Evolutionary conservation across 2,329 filamentous ascomycete genomes (phyloP).

Genomic region (Akanthomyces dipterigenus): DNA sequence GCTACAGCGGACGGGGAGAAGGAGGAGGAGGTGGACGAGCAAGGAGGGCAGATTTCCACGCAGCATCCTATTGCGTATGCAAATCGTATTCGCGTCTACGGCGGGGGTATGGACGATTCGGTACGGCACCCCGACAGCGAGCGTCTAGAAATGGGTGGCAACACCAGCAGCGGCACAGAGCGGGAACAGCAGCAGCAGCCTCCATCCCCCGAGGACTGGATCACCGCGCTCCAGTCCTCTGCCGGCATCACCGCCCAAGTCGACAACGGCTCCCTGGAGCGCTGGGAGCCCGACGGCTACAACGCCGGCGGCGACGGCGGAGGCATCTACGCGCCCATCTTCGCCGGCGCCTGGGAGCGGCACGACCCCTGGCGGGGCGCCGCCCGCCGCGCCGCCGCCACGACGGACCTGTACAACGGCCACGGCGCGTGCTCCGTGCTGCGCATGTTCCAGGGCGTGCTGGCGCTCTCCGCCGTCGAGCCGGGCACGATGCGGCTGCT

Average conservation of each 20-base stretch:
- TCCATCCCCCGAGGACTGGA: conserved; percentile 28
- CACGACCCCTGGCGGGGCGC: conserved; percentile 50
- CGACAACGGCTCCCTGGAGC: conserved; percentile 64
- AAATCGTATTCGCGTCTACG: conserved; percentile 60
- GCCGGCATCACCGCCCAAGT: conserved; percentile 56
- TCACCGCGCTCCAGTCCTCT: conserved; percentile 35
- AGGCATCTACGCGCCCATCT: conserved; percentile 45
- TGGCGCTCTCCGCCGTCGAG: conserved; percentile 48
- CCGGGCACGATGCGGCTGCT: conserved; percentile 66
- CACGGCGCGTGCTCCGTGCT: conserved; percentile 52
- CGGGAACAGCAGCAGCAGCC: no score
- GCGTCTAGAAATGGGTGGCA: no score
- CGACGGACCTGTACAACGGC: conserved; percentile 51
- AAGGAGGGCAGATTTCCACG: conserved; percentile 44
- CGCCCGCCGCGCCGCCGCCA: conserved; percentile 41
- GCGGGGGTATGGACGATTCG: neutral
- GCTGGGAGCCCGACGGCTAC: conserved; percentile 66
- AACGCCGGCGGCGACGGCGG: conserved; percentile 39
- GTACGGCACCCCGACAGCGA: no score
- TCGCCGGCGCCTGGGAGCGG: conserved; percentile 47
- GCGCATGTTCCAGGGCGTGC: conserved; percentile 52
- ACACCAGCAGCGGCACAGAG: no score
- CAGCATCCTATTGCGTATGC: conserved; percentile 60
- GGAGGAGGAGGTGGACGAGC: conserved; percentile 25
- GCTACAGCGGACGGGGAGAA: no score